Conservation (phyloP, 257 asterid species). For the Solanum pennellii region DNA sequence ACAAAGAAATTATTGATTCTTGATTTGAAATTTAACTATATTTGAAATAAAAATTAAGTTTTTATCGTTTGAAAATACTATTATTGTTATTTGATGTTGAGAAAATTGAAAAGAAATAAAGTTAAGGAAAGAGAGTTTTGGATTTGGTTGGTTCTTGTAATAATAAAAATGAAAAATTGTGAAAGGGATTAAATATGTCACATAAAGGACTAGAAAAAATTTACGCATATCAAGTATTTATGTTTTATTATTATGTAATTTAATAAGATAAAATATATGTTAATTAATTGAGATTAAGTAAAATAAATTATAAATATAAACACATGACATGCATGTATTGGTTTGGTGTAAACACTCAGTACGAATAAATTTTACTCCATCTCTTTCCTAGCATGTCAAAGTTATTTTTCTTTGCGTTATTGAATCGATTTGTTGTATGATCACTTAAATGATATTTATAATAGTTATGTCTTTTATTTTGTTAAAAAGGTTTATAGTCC, state of each 20-base stretch:
- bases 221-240: too few species aligned
- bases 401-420: not conserved
- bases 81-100: not conserved
- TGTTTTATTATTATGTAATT: too few species aligned
- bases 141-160: not conserved
- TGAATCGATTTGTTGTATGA: not conserved
- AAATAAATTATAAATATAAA: too few species aligned
- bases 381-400: not conserved
- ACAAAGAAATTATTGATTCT: not conserved
- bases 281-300: too few species aligned
- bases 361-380: not conserved
- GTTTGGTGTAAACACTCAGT: fast-evolving
- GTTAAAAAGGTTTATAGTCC: not conserved
- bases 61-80: not conserved
- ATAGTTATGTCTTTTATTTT: too few species aligned
- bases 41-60: not conserved
- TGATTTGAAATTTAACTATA: not conserved
- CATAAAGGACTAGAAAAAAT: not conserved
- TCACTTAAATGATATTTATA: not conserved
- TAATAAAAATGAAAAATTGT: not conserved
- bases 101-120: not conserved
- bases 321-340: too few species aligned
- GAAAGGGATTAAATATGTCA: not conserved
- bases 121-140: not conserved
- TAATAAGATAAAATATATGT: too few species aligned